A percentile compares a stretch with the other conserved stretches of the same genome.
phyloP scores from a whole-genome alignment of 805 yeast genomes.

The Starmerella riodocensis region DNA sequence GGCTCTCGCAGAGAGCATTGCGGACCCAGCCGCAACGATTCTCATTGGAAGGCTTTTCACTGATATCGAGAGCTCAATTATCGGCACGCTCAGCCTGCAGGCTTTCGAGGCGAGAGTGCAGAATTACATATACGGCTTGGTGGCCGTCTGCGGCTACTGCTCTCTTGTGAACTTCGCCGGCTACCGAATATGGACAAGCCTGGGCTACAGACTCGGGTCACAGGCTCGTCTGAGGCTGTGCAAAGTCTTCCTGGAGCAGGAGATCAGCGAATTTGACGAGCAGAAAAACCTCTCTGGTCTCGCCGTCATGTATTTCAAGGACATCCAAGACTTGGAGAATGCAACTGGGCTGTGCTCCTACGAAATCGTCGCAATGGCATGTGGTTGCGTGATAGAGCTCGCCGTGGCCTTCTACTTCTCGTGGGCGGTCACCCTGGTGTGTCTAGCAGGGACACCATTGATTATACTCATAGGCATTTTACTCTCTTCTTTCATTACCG shows the following conservation, averaged over 20 bases:
- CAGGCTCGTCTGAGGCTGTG: slow-evolving; percentile 41
- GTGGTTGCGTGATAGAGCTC: slow-evolving; percentile 45
- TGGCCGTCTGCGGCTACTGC: slow-evolving; percentile 35
- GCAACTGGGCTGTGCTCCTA: slow-evolving; percentile 38
- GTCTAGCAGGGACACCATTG: slow-evolving; percentile 63
- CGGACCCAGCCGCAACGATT: slow-evolving; percentile 32
- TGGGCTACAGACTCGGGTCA: slow-evolving; percentile 60
- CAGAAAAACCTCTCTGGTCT: slow-evolving; percentile 47
- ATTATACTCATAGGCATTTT: slow-evolving; percentile 38
- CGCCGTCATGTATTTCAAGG: slow-evolving; percentile 42
- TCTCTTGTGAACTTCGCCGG: slow-evolving; percentile 40
- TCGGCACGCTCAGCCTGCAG: slow-evolving; percentile 24
- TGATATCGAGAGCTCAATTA: slow-evolving; percentile 28
- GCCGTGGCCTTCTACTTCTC: slow-evolving; percentile 53
- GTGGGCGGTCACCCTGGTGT: slow-evolving; percentile 73
- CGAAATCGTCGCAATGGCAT: slow-evolving; percentile 64
- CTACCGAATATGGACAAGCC: slow-evolving; percentile 46
- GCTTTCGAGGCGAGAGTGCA: slow-evolving; percentile 31
- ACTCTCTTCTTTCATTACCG: slow-evolving; percentile 41
- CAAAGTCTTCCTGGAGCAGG: slow-evolving; percentile 33
- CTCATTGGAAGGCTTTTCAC: slow-evolving; percentile 54
- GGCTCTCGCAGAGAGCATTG: slow-evolving; percentile 12
- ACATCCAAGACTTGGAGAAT: slow-evolving; percentile 20
- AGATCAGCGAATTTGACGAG: slow-evolving; percentile 51
- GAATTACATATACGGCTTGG: slow-evolving; percentile 27